phyloP scores from a whole-genome alignment of 495 filamentous ascomycete genomes.

The Cladorrhinum samala region DNA sequence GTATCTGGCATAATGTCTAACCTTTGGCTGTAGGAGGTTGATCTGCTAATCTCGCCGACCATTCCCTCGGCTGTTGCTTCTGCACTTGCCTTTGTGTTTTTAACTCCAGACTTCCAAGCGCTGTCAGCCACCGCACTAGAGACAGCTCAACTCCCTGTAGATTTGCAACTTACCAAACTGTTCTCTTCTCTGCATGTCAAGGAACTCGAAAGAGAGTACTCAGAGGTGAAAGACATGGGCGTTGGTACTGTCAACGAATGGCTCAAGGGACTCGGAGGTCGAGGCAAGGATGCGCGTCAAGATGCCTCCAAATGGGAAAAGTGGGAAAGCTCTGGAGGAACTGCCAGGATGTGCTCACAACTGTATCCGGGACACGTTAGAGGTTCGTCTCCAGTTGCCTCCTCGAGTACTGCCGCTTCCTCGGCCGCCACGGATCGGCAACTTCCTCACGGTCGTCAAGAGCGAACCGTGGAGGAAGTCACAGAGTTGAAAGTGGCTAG shows the following conservation, averaged over 20 bases:
- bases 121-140: constrained; percentile 49
- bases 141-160: constrained; percentile 36
- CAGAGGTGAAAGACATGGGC: constrained; percentile 53
- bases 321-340: constrained; percentile 52
- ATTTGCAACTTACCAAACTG: constrained; percentile 51
- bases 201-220: constrained; percentile 49
- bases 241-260: constrained; percentile 61
- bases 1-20: constrained; percentile 12
- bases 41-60: constrained; percentile 53
- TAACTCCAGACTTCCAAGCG: constrained; percentile 52
- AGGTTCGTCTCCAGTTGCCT: not conserved
- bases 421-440: constrained; percentile 4
- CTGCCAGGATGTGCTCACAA: constrained; percentile 32
- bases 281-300: constrained; percentile 49
- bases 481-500: constrained; percentile 53
- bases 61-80: constrained; percentile 51
- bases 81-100: constrained; percentile 58
- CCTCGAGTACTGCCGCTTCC: not conserved
- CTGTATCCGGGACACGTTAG: constrained; percentile 21
- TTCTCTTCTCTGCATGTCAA: constrained; percentile 55
- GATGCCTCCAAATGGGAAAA: constrained; percentile 65
- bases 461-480: constrained; percentile 40
- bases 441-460: constrained; percentile 18
- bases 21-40: constrained; percentile 51
- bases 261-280: constrained; percentile 60